phyloP scores from a whole-genome alignment of 2,329 filamentous ascomycete species.

The Hymenoscyphus repandus region DNA sequence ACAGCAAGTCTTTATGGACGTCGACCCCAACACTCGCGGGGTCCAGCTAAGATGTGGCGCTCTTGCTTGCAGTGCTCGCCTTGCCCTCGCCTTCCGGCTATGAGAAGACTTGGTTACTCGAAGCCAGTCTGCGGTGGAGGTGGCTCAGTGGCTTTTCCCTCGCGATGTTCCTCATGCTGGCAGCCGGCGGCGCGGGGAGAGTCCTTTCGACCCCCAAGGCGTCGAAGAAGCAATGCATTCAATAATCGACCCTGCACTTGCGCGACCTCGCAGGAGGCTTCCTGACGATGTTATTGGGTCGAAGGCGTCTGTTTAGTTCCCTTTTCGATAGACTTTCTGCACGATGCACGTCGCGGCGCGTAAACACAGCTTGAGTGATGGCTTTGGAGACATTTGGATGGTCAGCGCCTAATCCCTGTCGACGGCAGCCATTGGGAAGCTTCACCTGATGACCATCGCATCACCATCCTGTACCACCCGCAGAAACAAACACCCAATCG shows the following conservation, averaged over 20 bases:
- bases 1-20: constrained; percentile 23
- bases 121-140: too few species aligned
- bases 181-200: neutral
- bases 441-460: too few species aligned
- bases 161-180: too few species aligned
- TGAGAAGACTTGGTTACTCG: too few species aligned
- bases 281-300: too few species aligned
- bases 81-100: too few species aligned
- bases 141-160: too few species aligned
- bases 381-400: constrained; percentile 13
- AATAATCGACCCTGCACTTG: too few species aligned
- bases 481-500: constrained; percentile 10
- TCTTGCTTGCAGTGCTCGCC: too few species aligned
- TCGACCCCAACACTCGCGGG: constrained; percentile 4
- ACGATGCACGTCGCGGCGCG: constrained; percentile 16
- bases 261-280: too few species aligned
- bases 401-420: neutral
- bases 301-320: neutral
- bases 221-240: too few species aligned
- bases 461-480: neutral
- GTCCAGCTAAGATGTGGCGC: too few species aligned
- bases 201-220: neutral
- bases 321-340: constrained; percentile 8
- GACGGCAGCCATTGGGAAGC: neutral
- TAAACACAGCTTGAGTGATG: constrained; percentile 7